These are phyloP conservation scores for Suillus subalutaceus DNA, from an alignment of 768 basidiomycete genomes.

Conservation along the genomic window DNA sequence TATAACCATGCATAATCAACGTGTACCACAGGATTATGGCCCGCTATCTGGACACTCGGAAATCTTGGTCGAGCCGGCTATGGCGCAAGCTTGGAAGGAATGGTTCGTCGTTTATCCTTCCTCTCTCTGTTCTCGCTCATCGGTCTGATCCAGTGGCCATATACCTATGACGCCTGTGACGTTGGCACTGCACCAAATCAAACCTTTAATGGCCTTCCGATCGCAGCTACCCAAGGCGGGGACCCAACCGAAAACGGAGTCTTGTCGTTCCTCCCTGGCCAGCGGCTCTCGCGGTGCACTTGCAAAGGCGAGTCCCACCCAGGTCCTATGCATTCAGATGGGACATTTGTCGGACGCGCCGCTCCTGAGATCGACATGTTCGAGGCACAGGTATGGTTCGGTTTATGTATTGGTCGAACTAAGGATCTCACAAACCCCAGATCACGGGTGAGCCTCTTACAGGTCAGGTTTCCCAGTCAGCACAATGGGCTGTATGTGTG, in stretches of 20 bases:
- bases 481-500: slow-evolving; percentile 74
- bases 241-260: slow-evolving; percentile 44
- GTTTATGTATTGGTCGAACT: slow-evolving; percentile 11
- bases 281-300: slow-evolving; percentile 84
- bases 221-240: slow-evolving; percentile 62
- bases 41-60: slow-evolving; percentile 62
- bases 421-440: slow-evolving; percentile 37
- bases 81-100: slow-evolving; percentile 62
- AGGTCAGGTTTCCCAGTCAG: slow-evolving; percentile 79
- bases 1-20: slow-evolving; percentile 1
- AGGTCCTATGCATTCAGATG: slow-evolving; percentile 74
- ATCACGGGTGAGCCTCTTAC: slow-evolving; percentile 47
- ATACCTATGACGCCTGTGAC: slow-evolving; percentile 76
- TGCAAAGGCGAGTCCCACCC: slow-evolving; percentile 83
- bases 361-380: slow-evolving; percentile 93
- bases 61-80: slow-evolving; percentile 67
- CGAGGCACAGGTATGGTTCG: slow-evolving; percentile 63
- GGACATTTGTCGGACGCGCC: slow-evolving; percentile 75
- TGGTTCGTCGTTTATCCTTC: slow-evolving; percentile 33
- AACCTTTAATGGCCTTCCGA: slow-evolving; percentile 68
- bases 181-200: slow-evolving; percentile 86
- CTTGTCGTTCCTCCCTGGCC: slow-evolving; percentile 80
- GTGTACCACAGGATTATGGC: slow-evolving; percentile 46
- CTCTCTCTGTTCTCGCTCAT: not conserved
- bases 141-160: slow-evolving; percentile 53